Percentiles rank a stretch among this genome's conserved stretches.
Conservation (phyloP, 208 protist species). For the Balamuthia mandrillaris region DNA sequence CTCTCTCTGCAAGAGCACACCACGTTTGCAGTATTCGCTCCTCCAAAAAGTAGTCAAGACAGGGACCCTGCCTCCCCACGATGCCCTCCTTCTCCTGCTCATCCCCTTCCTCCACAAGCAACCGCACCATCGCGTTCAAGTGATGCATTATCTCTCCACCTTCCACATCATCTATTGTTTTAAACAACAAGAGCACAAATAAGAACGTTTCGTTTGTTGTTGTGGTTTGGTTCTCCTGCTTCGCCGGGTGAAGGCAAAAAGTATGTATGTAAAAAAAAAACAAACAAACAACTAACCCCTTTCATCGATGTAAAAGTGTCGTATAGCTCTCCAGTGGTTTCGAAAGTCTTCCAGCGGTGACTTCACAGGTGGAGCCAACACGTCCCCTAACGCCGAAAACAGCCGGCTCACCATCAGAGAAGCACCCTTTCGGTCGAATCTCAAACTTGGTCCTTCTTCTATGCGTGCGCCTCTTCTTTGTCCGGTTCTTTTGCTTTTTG, state of each 20-base stretch:
- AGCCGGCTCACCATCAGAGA: slow-evolving; percentile 23
- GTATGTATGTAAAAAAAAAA: background rate
- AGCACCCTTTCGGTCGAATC: too few species aligned
- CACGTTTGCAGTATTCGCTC: slow-evolving; percentile 15
- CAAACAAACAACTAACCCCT: background rate
- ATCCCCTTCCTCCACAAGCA: background rate
- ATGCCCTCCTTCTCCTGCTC: background rate
- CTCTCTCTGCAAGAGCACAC: background rate
- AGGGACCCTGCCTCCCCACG: background rate
- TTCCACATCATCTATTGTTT: background rate
- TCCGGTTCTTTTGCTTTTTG: too few species aligned
- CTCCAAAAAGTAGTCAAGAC: background rate
- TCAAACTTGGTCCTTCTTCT: too few species aligned
- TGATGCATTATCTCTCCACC: background rate
- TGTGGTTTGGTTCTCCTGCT: background rate
- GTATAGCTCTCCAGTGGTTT: background rate
- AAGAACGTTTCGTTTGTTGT: too few species aligned
- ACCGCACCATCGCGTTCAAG: background rate
- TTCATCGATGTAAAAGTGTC: slow-evolving; percentile 9
- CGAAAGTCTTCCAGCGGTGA: slow-evolving; percentile 23
- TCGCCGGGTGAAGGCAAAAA: background rate
- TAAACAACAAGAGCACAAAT: background rate
- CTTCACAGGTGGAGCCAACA: background rate
- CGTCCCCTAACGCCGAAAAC: background rate
- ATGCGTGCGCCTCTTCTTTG: too few species aligned